Evolutionary conservation across 108 stramenopile genomes (phyloP).

Genomic region (Aurantiochytrium sp.): DNA sequence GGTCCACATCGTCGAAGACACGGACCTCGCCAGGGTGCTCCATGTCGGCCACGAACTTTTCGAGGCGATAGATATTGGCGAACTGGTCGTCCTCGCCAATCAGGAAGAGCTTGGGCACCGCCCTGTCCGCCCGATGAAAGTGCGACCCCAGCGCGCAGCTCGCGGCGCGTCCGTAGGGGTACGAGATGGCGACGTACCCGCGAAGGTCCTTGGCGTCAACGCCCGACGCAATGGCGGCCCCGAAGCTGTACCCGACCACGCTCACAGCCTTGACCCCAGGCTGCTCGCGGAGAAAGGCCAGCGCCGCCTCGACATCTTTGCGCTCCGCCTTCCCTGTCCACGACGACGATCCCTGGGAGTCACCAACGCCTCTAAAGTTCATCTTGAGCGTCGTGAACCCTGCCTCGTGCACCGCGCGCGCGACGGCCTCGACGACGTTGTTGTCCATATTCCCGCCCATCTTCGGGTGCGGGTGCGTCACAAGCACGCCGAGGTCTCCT

Average conservation of each 20-base stretch:
- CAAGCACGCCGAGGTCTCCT: neutral
- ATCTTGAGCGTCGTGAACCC: neutral
- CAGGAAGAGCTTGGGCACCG: neutral
- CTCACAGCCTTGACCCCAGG: neutral
- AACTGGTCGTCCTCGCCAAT: constrained; percentile 23
- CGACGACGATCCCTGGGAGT: neutral
- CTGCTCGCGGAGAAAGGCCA: neutral
- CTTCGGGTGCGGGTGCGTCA: constrained; percentile 28
- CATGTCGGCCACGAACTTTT: neutral
- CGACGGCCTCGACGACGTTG: neutral
- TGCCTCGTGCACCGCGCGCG: neutral
- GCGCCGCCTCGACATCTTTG: neutral
- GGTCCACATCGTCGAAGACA: neutral
- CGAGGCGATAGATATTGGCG: neutral
- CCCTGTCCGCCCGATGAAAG: neutral
- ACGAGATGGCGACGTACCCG: neutral
- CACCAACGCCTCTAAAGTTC: neutral
- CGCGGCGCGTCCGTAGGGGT: constrained; percentile 12
- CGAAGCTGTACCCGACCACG: constrained; percentile 16
- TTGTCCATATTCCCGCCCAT: neutral
- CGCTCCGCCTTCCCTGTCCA: neutral
- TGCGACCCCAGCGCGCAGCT: neutral
- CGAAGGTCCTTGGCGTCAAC: neutral
- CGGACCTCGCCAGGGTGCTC: neutral
- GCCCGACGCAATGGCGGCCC: neutral